phyloP scores from a whole-genome alignment of 2,329 filamentous ascomycete species.

The Capronia epimyces region DNA sequence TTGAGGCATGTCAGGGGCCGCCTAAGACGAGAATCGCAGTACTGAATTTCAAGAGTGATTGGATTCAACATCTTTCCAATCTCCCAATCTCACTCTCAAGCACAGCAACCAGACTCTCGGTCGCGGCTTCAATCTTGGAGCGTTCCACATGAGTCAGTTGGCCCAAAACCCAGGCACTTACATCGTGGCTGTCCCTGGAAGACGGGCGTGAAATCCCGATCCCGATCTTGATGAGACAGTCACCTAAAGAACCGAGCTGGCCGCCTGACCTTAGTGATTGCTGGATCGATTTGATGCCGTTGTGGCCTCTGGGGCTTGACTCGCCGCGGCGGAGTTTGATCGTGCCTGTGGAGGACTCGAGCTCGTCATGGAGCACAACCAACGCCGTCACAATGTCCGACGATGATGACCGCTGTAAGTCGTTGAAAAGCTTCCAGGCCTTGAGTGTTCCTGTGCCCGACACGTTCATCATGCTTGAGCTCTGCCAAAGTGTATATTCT shows the following conservation, averaged over 20 bases:
- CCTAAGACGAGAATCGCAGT: no score
- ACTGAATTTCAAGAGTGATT: not conserved
- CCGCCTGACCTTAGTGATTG: constrained; percentile 19
- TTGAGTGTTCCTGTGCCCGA: constrained; percentile 65
- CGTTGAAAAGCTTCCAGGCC: constrained; percentile 55
- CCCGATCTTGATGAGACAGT: constrained; percentile 57
- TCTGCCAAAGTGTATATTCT: constrained; percentile 67
- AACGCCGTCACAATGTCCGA: constrained; percentile 45
- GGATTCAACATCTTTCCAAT: constrained; percentile 9
- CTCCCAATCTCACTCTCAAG: constrained; percentile 46
- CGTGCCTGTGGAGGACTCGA: constrained; percentile 66
- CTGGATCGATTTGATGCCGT: constrained; percentile 63
- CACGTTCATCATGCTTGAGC: constrained; percentile 75
- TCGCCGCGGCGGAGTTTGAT: constrained; percentile 57
- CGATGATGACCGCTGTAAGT: constrained; percentile 24
- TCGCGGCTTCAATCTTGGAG: constrained; percentile 45
- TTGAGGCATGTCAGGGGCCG: no score
- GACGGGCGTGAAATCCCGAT: constrained; percentile 80
- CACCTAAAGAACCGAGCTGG: constrained; percentile 48
- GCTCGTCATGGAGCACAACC: constrained; percentile 81
- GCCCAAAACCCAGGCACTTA: constrained; percentile 71
- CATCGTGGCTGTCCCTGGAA: constrained; percentile 60
- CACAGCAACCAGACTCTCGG: constrained; percentile 47
- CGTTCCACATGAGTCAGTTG: constrained; percentile 56
- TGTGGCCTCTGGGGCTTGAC: constrained; percentile 63